Evolutionary conservation across 768 basidiomycete species (phyloP), one percentile per base, ranked within the genome.

Genomic region (Hericium coralloides): DNA sequence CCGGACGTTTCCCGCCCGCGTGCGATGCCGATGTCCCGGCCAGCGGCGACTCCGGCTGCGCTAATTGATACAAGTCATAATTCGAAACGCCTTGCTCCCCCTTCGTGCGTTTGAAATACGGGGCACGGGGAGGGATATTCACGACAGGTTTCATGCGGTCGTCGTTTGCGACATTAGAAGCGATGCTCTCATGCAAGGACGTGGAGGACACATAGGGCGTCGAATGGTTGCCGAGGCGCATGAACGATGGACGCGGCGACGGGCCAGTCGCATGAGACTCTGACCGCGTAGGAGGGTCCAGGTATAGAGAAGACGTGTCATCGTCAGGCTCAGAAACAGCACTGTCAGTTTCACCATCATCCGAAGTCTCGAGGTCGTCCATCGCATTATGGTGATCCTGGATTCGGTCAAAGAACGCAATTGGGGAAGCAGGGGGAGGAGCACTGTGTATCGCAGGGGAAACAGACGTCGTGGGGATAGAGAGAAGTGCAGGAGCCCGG

Each of bases 391-490:
- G 80, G 47, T 86, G 82, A 15, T 77, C 72, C 62, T 89, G 84
- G 48, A 89, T 83, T 59, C 72, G 79, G 70, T 90, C 87, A 67
- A 90, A 89, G 75, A 89, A 89, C 31, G 81, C 81, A 23, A 82
- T 79, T 0, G 85, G 81, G 14, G 86, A 83, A 6, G 82, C 75
- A 2, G 84, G 82, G 14, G 77, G 79, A 14, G 86, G 85, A 37
- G 81, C 84, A 45, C 83, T 81, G 56, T 80, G 80, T 17, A 85
- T 73, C 12, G 74, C 70, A 37, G 76, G 72, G 25, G 75, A 68
- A 38, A 75, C 69, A 55, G 67, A 69, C 45, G 72, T 70, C 18
- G 73, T 63, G 7, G 84, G 80, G 45, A 81, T 77, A 52, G 76
- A 73, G 10, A 83, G 65, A 18, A 73, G 68, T 52, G 78, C 67